Evolutionary conservation across 352 stramenopile species (phyloP).

Genomic region (Aphanomyces cochlioides): DNA sequence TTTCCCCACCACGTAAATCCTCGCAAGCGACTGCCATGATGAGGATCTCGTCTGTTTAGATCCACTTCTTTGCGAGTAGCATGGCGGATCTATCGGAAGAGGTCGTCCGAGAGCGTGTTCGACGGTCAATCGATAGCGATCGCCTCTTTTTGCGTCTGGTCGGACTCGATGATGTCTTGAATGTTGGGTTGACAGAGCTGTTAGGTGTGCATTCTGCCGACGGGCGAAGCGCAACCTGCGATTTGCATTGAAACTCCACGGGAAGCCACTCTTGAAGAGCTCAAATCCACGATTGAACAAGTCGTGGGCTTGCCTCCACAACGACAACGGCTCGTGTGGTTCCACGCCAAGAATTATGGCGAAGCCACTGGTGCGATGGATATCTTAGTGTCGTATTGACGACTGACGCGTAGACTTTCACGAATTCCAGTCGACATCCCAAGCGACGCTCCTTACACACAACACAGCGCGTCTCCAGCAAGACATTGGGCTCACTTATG

Average conservation of each 20-base stretch:
- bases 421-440: conserved; percentile 40
- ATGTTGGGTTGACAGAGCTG: neutral
- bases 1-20: conserved; percentile 79
- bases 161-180: conserved; percentile 24
- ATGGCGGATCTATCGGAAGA: conserved; percentile 79
- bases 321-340: conserved; percentile 87
- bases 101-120: conserved; percentile 76
- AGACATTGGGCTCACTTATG: conserved; percentile 79
- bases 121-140: conserved; percentile 79
- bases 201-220: conserved; percentile 78
- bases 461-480: conserved; percentile 65
- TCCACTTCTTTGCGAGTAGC: conserved; percentile 81
- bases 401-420: conserved; percentile 51
- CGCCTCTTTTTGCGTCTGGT: conserved; percentile 84
- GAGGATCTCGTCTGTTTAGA: conserved; percentile 35
- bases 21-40: neutral
- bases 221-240: conserved; percentile 69
- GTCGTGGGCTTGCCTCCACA: conserved; percentile 77
- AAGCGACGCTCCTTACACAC: conserved; percentile 63
- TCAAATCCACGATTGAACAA: conserved; percentile 72
- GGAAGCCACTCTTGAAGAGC: conserved; percentile 63
- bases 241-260: conserved; percentile 80
- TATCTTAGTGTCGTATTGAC: conserved; percentile 5
- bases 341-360: conserved; percentile 80
- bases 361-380: conserved; percentile 51